Percentiles rank a stretch among this genome's conserved stretches.
These are phyloP conservation scores for Wallacemonas sp. DNA, from an alignment of 208 protist genomes.

Conservation along the genomic window DNA sequence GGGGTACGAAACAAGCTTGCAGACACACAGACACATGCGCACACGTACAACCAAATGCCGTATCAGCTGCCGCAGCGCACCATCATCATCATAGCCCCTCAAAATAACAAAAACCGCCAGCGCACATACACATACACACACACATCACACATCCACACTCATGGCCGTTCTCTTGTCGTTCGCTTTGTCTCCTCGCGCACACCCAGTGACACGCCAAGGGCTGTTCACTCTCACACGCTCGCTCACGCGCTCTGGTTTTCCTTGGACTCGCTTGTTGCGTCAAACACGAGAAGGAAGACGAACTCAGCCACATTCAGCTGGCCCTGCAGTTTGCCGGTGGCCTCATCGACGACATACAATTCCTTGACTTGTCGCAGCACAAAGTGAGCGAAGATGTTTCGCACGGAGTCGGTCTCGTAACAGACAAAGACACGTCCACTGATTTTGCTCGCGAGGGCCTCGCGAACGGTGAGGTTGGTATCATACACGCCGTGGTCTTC, in stretches of 20 bases:
- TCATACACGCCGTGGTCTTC: constrained; percentile 90
- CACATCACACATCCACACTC: no score
- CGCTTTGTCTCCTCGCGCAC: no score
- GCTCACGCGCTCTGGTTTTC: not conserved
- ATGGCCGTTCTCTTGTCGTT: no score
- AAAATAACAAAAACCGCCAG: no score
- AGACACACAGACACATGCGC: no score
- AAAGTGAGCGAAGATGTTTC: constrained; percentile 86
- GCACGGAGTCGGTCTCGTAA: constrained; percentile 66
- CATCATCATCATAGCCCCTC: no score
- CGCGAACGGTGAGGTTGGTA: constrained; percentile 70
- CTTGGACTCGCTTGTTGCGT: constrained; percentile 11
- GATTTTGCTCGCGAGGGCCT: constrained; percentile 60
- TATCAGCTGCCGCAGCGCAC: no score
- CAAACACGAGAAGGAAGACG: constrained; percentile 77
- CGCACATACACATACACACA: no score
- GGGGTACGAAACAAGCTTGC: no score
- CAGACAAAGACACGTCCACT: constrained; percentile 66
- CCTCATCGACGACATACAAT: constrained; percentile 80
- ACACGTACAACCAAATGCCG: no score
- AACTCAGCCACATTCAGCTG: constrained; percentile 80
- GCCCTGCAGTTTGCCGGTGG: constrained; percentile 62
- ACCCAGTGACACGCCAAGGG: no score
- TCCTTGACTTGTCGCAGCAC: constrained; percentile 79
- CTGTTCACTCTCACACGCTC: no score